These are phyloP conservation scores for Simmondsia chinensis DNA, from an alignment of 148 eudicot genomes.

Conservation along the genomic window DNA sequence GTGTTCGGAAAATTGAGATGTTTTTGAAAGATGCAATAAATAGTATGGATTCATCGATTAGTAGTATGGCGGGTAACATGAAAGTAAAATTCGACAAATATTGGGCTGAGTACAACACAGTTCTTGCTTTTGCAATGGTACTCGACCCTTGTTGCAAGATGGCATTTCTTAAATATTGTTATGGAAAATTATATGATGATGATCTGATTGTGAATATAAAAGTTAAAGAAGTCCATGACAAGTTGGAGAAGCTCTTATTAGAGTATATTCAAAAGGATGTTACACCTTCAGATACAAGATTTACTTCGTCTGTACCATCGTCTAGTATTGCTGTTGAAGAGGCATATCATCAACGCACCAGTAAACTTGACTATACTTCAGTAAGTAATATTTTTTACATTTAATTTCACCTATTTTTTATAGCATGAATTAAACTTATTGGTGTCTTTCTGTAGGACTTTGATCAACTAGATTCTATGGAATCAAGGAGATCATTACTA, in stretches of 20 bases:
- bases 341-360: neutral
- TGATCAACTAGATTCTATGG: no score
- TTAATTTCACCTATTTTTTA: neutral
- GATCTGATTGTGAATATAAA: neutral
- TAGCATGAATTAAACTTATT: neutral
- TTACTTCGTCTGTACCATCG: neutral
- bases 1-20: conserved; percentile 3
- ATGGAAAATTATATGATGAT: neutral
- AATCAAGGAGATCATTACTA: neutral
- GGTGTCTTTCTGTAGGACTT: neutral
- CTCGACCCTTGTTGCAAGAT: conserved; percentile 9
- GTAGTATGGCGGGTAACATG: no score
- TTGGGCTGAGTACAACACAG: neutral
- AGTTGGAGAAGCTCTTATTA: neutral
- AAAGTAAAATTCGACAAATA: no score
- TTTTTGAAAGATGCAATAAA: no score
- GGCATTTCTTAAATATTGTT: conserved; percentile 2
- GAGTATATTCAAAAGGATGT: no score
- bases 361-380: neutral
- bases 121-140: conserved; percentile 1
- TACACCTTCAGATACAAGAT: neutral
- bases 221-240: neutral
- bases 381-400: conserved; percentile 2
- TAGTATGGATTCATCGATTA: no score
- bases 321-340: neutral